Evolutionary conservation across 2,329 filamentous ascomycete species (phyloP), one percentile per base, ranked within the genome.

Genomic region (Bretziella fagacearum): DNA sequence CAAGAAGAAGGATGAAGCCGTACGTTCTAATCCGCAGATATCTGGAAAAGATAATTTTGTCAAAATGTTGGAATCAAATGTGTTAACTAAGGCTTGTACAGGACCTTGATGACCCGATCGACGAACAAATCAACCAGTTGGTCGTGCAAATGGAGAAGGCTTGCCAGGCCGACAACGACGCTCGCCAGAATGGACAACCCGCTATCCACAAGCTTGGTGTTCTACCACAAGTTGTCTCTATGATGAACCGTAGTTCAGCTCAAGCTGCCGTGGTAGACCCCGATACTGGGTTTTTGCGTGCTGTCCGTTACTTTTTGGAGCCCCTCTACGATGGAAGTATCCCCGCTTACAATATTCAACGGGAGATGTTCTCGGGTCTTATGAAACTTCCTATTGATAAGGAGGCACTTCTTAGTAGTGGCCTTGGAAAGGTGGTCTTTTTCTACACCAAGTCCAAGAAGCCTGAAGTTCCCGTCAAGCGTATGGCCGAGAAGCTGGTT

Each of bases 401-500:
- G 59, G 91, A 96, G 56, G 74, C 81, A 1, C 71, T 98, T 11
- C 72, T 93, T 18, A 87, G 86, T 54, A 93, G 84, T 56, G 87
- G 89, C 17, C 91, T 98, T 53, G 91, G 91, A 58, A 95, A 95
- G 62, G 85, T 98, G 41, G 81, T 95, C 45, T 75, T 93, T 52
- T 98, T 95, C 66, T 98, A 98, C 65, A 95, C 87, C 44, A 87
- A 87, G 64, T 93, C 84, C 68, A 93, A 87, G 66, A 81, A 84
- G 54, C 82, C 87, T 1, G 84, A 96, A 63, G 69, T 80, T 3
- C 73, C 71, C 52, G 95, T 98, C 68, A 95, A 95, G 69, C 79
- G 89, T 54, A 84, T 87, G 65, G 91, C 91, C 0, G 87, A 96
- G 66, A 77, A 83, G 42, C 69, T 96, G n/a, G 70, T 95, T 48